Evolutionary conservation across 2,329 filamentous ascomycete species (phyloP), one percentile per base, ranked within the genome.

Genomic region (Claviceps digitariae): DNA sequence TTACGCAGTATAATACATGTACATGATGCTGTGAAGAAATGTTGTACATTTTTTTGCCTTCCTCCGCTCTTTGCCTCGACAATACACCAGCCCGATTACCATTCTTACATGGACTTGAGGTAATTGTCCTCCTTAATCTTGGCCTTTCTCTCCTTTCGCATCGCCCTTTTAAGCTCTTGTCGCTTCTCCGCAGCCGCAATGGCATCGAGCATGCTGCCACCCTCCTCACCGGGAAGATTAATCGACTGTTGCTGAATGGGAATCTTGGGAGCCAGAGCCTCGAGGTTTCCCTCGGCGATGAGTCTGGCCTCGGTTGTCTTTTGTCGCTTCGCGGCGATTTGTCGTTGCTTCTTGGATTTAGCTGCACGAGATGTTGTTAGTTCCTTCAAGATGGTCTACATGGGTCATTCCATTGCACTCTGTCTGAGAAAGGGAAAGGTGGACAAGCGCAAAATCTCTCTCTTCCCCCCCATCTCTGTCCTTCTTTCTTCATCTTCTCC

Each of bases 111-210:
- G 45, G 82, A 80, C 78, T 85, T 87, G 70, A 93, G 78, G 77
- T 90, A 93, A 72, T 93, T 93, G 65, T 70, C 72, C 75, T 93
- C 87, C 80, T 90, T 91, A 64, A 93, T 93, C 69, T 77, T 79
- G 55, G 78, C 79, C 70, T 84, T 81, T 65, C 87, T 76, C 73
- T 89, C 85, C 66, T 78, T 78, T 63, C 87, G 79, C 85, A 90
- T 83, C 36, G 82, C 82, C 70, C 75, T 79, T 59, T 76, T 84
- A 62, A 90, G 72, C 61, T 83, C 80, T 57, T 77, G 74, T 64
- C 86, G 74, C 64, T 78, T 72, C 31, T 67, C 62, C 10, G 65
- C 69, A 36, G 78, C 76, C 50, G 65, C 64, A 36, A 81, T 55
- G 49, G 77, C 75, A 49, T 75, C 71, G 52, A 67, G 65, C 23